A percentile compares a stretch with the other conserved stretches of the same genome.
Evolutionary conservation across 495 filamentous ascomycete species (phyloP).

Genomic region (Neurospora sp.): DNA sequence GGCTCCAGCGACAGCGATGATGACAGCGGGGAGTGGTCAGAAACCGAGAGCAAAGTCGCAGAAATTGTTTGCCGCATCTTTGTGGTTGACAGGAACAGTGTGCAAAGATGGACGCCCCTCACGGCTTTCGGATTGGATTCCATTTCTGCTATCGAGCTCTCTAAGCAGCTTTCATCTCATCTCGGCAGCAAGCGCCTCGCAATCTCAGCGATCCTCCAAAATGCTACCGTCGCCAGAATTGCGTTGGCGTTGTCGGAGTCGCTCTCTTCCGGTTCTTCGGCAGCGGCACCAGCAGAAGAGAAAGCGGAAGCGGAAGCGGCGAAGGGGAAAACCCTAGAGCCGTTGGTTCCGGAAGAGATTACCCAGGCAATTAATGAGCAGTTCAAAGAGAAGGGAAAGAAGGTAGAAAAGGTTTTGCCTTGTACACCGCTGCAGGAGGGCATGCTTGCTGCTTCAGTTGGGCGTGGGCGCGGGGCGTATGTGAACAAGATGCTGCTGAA

Average conservation of each 20-base stretch:
- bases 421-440: constrained; percentile 77
- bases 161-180: constrained; percentile 36
- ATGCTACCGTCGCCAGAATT: constrained; percentile 49
- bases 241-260: constrained; percentile 21
- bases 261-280: not conserved
- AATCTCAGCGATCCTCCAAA: constrained; percentile 54
- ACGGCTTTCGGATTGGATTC: constrained; percentile 62
- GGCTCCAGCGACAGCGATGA: constrained; percentile 18
- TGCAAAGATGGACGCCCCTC: constrained; percentile 40
- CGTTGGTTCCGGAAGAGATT: constrained; percentile 28
- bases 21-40: constrained; percentile 38
- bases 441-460: constrained; percentile 53
- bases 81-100: constrained; percentile 40
- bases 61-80: constrained; percentile 35
- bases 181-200: constrained; percentile 34
- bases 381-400: constrained; percentile 23
- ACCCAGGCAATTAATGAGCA: constrained; percentile 19
- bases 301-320: not conserved
- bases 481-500: constrained; percentile 35
- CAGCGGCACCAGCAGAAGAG: not conserved
- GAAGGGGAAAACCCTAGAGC: constrained; percentile 1
- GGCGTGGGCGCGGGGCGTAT: constrained; percentile 25
- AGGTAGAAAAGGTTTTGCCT: constrained; percentile 50
- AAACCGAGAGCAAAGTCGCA: constrained; percentile 40
- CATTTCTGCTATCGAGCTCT: constrained; percentile 63